Percentiles rank a stretch among this genome's conserved stretches.
phyloP scores from a whole-genome alignment of 2,329 filamentous ascomycete genomes.

The Cadophora sp. region DNA sequence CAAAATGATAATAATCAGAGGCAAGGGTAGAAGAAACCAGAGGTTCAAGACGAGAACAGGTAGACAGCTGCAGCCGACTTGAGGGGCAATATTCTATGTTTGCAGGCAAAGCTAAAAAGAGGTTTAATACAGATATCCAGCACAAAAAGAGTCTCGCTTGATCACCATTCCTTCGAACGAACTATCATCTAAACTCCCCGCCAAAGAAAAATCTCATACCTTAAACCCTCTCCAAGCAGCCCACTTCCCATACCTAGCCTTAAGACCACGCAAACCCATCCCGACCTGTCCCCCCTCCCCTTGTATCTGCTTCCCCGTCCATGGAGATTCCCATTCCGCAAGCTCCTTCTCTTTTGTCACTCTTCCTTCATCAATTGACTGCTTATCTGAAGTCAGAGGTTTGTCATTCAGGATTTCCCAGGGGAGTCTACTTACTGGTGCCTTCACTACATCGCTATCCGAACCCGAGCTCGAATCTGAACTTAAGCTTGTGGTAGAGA shows the following conservation, averaged over 20 bases:
- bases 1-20: too few species aligned
- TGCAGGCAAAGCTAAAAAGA: not conserved
- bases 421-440: not conserved
- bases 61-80: too few species aligned
- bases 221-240: conserved; percentile 7
- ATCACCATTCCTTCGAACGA: conserved; percentile 14
- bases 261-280: not conserved
- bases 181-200: conserved; percentile 17
- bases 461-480: not conserved
- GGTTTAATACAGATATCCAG: not conserved
- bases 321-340: not conserved
- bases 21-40: too few species aligned
- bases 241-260: not conserved
- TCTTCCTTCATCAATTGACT: not conserved
- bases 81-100: too few species aligned
- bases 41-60: too few species aligned
- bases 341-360: not conserved
- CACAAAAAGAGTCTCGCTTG: conserved; percentile 12
- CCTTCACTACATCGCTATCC: not conserved
- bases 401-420: not conserved
- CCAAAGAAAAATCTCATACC: not conserved
- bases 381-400: not conserved
- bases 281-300: not conserved
- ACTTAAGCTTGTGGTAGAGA: not conserved
- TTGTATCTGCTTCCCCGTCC: not conserved